Evolutionary conservation across 2,329 filamentous ascomycete genomes (phyloP).

Genomic region (Penicillium hordei): DNA sequence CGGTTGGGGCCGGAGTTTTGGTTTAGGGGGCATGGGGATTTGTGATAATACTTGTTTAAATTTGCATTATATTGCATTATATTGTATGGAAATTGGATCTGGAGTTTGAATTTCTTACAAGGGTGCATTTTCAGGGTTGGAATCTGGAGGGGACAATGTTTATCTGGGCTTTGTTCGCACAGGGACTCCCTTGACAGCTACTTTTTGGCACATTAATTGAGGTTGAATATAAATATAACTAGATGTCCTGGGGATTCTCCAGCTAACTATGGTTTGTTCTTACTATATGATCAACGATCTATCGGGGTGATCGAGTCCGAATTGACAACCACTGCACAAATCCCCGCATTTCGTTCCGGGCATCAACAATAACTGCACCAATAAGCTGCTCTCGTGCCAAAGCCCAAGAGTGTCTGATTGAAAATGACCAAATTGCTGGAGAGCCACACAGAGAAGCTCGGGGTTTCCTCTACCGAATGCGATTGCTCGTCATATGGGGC

Average conservation of each 20-base stretch:
- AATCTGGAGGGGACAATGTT: neutral
- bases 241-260: neutral
- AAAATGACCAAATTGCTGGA: neutral
- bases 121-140: slow-evolving; percentile 11
- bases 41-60: slow-evolving; percentile 16
- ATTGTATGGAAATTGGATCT: slow-evolving; percentile 11
- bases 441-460: neutral
- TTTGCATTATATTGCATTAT: slow-evolving; percentile 12
- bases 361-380: slow-evolving; percentile 31
- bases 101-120: slow-evolving; percentile 10
- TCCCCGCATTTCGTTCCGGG: slow-evolving; percentile 19
- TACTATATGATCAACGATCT: neutral
- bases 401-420: neutral
- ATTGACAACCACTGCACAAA: neutral
- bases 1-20: neutral
- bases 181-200: neutral
- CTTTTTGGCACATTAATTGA: neutral
- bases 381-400: slow-evolving; percentile 14
- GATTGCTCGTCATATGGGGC: neutral
- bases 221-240: neutral
- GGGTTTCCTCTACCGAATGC: neutral
- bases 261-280: too few relatives aligned
- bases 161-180: slow-evolving; percentile 2
- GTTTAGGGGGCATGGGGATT: neutral
- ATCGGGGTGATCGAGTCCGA: slow-evolving; percentile 21